These are phyloP conservation scores for Gliomastix tumulicola DNA, from an alignment of 2,329 filamentous ascomycete species.

Conservation along the genomic window DNA sequence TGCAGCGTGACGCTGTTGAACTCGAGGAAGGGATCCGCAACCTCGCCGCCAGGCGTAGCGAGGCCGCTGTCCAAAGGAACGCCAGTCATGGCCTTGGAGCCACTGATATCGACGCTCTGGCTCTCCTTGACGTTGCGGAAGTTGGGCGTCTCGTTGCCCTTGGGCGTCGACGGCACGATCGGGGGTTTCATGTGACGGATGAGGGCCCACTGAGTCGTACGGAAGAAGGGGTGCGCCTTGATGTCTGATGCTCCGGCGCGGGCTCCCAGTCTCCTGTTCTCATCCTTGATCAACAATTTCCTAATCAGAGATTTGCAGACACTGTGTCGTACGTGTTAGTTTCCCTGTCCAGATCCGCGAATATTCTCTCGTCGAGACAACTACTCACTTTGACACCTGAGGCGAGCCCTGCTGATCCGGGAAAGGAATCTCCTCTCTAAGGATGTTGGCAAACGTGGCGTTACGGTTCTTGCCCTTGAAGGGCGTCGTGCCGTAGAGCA, in stretches of 20 bases:
- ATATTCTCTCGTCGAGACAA: no score
- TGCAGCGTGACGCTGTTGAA: slow-evolving; percentile 98
- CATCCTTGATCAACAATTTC: slow-evolving; percentile 96
- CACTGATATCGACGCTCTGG: slow-evolving; percentile 81
- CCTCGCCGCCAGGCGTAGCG: slow-evolving; percentile 75
- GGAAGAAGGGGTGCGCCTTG: slow-evolving; percentile 93
- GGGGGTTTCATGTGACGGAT: slow-evolving; percentile 97
- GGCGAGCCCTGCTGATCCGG: slow-evolving; percentile 80
- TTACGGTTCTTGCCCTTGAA: slow-evolving; percentile 99
- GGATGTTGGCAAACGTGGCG: slow-evolving; percentile 94
- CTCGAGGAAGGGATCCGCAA: slow-evolving; percentile 89
- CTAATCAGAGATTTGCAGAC: slow-evolving; percentile 94
- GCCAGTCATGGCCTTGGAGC: slow-evolving; percentile 57
- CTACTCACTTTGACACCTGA: slow-evolving; percentile 82
- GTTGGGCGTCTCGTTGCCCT: slow-evolving; percentile 89
- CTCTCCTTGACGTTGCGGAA: slow-evolving; percentile 98
- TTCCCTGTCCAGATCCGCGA: background rate
- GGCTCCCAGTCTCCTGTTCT: slow-evolving; percentile 86
- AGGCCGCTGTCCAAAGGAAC: slow-evolving; percentile 82
- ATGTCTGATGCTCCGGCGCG: slow-evolving; percentile 95
- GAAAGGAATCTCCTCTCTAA: slow-evolving; percentile 93
- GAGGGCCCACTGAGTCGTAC: slow-evolving; percentile 90
- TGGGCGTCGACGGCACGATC: slow-evolving; percentile 86
- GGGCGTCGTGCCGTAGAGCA: slow-evolving; percentile 96
- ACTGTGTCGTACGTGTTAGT: slow-evolving; percentile 43